Base-by-base conservation (phyloP, 345 rosid genomes). In the Ceriops tagal region DNA sequence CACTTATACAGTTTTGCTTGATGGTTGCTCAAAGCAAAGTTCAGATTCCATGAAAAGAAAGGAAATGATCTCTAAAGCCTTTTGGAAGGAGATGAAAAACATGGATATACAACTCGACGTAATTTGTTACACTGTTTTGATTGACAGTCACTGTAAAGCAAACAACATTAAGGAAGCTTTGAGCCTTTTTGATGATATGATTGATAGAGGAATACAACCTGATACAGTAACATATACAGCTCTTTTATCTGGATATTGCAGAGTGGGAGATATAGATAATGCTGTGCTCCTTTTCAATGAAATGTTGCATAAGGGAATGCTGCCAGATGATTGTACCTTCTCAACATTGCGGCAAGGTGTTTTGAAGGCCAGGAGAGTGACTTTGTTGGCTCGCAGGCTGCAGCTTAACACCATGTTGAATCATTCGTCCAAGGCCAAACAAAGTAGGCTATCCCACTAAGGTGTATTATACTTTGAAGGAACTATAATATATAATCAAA, bases 111-210 rank as follows among this genome's bases (percentile, higher is more conserved):
- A 58, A 71, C 89, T 83, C 52, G 90, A 85, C 26, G 88, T 82
- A 66, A 67, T 79, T 37, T 79, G 79, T 70, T 89, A 87, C 62
- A 89, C 89, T 4, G 91, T 82, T 70, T 39, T 93, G 82, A 89
- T 93, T 62, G 83, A 82, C 65, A 71, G 74, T 37, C 80, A 75
- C 52, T 85, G 88, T 71, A 88, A 80, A 82, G 77, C 80, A 65
- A 66, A 81, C 18, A 80, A 87, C 43, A 73, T 88, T 32, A 53
- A 47, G 46, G 76, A 63, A 32, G 93, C 96, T 47, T 28, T 66
- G 39, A 39, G 56, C 20, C 70, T 85, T 35, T 83, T 86, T 51
- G 31, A 69, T 68, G 75, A 73, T 74, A 85, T 93, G 85, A 77
- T 80, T 66, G 82, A 79, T 13, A 74, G 63, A 73, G 97, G 89